Conservation (phyloP, 257 asterid species). For the Jacaranda copaia region DNA sequence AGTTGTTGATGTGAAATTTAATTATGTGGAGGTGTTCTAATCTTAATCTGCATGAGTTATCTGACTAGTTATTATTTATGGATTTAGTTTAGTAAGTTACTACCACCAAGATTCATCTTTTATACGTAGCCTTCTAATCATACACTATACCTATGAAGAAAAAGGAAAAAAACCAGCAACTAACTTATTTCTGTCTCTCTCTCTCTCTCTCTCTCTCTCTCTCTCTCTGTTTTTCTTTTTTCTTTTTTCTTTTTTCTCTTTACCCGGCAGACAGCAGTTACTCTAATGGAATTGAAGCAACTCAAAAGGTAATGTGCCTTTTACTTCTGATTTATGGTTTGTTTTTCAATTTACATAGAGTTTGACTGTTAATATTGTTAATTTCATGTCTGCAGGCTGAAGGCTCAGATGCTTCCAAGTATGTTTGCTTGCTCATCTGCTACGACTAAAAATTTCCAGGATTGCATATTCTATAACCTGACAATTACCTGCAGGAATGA, state of each 20-base stretch:
- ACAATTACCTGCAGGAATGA: slow-evolving; percentile 54
- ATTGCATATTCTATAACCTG: slow-evolving; percentile 27
- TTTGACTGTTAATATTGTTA: slow-evolving; percentile 28
- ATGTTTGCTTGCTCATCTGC: slow-evolving; percentile 33
- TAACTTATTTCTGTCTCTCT: background rate
- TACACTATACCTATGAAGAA: background rate
- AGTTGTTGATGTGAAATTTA: background rate
- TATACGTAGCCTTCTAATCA: no score
- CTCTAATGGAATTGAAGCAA: slow-evolving; percentile 27
- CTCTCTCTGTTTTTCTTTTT: background rate
- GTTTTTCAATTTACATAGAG: background rate
- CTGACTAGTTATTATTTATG: background rate
- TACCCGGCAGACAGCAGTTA: slow-evolving; percentile 36
- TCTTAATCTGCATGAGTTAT: background rate
- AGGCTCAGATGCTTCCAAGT: slow-evolving; percentile 67
- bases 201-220: background rate
- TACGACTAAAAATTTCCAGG: slow-evolving; percentile 19
- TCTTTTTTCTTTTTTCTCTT: background rate
- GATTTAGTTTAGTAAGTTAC: background rate
- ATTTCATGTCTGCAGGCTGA: slow-evolving; percentile 51
- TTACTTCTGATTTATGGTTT: background rate
- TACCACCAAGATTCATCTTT: background rate
- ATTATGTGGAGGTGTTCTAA: background rate
- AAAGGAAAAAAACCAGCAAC: background rate
- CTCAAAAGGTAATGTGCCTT: slow-evolving; percentile 31